These are phyloP conservation scores for Chrysosphaeria jannelii DNA, from an alignment of 2,329 filamentous ascomycete species.

Conservation along the genomic window DNA sequence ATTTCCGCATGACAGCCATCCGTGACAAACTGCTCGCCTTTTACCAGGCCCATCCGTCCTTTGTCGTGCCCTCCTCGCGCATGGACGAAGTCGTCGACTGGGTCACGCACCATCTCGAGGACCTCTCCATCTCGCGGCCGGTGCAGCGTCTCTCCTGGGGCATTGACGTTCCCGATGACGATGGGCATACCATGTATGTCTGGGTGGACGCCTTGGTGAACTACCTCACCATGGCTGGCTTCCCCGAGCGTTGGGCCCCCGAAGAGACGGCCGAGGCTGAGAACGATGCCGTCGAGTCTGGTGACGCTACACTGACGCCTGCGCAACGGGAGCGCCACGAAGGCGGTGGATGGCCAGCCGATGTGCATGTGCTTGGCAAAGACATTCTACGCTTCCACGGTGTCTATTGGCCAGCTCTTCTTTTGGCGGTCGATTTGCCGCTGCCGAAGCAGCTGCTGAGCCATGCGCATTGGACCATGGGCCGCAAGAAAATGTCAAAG, in stretches of 20 bases:
- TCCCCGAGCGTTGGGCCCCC: constrained; percentile 36
- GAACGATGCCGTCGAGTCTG: constrained; percentile 1
- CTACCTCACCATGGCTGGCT: constrained; percentile 69
- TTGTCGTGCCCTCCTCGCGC: constrained; percentile 40
- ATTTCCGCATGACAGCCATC: constrained; percentile 70
- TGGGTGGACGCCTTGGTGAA: constrained; percentile 94
- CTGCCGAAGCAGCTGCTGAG: constrained; percentile 54
- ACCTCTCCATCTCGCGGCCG: constrained; percentile 63
- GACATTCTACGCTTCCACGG: constrained; percentile 92
- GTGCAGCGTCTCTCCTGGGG: constrained; percentile 57
- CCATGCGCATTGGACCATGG: constrained; percentile 89
- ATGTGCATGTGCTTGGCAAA: constrained; percentile 83
- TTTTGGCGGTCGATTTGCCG: constrained; percentile 62
- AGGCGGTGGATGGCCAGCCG: constrained; percentile 53
- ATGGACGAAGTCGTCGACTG: constrained; percentile 55
- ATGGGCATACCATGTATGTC: constrained; percentile 77
- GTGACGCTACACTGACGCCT: neutral
- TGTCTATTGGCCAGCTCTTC: constrained; percentile 91
- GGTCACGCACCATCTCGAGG: constrained; percentile 49
- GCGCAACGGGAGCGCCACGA: constrained; percentile 4
- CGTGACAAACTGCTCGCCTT: constrained; percentile 49
- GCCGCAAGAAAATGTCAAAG: constrained; percentile 84
- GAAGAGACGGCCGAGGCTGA: constrained; percentile 6
- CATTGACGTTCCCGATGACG: constrained; percentile 60
- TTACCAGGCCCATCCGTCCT: constrained; percentile 47